Conservation (phyloP, 1,284 basidiomycete species). For the Acaromyces ingoldii region DNA sequence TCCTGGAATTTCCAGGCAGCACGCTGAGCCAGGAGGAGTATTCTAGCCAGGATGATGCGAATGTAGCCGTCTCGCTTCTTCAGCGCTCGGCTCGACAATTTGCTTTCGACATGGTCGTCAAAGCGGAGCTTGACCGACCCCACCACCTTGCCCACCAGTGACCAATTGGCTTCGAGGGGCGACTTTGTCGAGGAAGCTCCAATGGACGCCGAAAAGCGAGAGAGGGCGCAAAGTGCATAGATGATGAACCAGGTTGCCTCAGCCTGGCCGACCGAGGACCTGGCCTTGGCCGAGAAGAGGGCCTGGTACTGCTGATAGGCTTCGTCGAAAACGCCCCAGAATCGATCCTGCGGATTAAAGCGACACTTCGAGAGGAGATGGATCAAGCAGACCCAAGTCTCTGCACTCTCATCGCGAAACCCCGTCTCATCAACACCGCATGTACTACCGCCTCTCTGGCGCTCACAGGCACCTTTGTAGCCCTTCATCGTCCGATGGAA, state of each 20-base stretch:
- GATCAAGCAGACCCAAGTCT: constrained; percentile 72
- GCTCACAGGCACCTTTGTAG: constrained; percentile 6
- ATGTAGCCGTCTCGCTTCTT: constrained; percentile 71
- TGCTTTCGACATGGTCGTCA: constrained; percentile 57
- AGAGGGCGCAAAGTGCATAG: constrained; percentile 68
- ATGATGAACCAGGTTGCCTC: constrained; percentile 65
- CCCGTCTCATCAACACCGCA: not conserved
- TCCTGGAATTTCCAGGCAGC: constrained; percentile 69
- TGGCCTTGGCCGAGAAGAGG: constrained; percentile 55
- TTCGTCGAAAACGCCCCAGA: constrained; percentile 30
- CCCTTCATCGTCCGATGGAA: constrained; percentile 23
- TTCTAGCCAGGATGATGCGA: constrained; percentile 67
- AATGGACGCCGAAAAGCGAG: constrained; percentile 66
- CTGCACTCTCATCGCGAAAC: constrained; percentile 57
- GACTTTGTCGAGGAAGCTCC: constrained; percentile 58
- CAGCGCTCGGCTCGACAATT: constrained; percentile 55
- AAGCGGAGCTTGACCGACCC: constrained; percentile 57
- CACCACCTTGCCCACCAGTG: constrained; percentile 51
- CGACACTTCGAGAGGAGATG: constrained; percentile 54
- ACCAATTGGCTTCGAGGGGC: constrained; percentile 65
- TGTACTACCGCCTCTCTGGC: not conserved
- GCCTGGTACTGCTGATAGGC: constrained; percentile 27
- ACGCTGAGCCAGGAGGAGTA: constrained; percentile 63
- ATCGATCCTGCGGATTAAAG: constrained; percentile 22
- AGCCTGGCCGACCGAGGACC: constrained; percentile 53